phyloP scores from a whole-genome alignment of 257 asterid species.

The Nicotiana noctiflora region DNA sequence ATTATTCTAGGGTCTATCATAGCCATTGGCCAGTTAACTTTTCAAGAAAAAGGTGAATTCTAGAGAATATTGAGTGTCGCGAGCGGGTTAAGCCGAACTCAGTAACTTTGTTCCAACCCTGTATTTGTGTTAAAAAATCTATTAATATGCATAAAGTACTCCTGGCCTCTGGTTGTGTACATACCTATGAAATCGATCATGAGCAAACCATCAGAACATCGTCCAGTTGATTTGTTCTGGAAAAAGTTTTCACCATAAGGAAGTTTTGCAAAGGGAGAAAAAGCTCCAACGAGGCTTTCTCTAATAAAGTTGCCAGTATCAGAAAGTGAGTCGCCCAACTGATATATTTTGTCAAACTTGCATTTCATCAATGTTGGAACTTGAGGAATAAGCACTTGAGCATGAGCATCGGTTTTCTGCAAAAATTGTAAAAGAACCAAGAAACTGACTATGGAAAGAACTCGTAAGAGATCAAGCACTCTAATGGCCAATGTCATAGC shows the following conservation, averaged over 20 bases:
- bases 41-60: background rate
- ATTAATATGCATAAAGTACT: too few relatives aligned
- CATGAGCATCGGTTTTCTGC: background rate
- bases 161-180: too few relatives aligned
- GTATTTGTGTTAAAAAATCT: too few relatives aligned
- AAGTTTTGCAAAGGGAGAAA: constrained; percentile 14
- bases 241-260: constrained; percentile 18
- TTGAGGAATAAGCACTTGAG: background rate
- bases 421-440: background rate
- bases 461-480: background rate
- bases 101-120: too few relatives aligned
- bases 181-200: constrained; percentile 16
- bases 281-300: constrained; percentile 9
- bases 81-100: too few relatives aligned
- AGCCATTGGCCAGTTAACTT: too few relatives aligned
- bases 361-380: constrained; percentile 13
- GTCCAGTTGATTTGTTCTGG: constrained; percentile 11
- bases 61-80: background rate
- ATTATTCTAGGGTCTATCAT: too few relatives aligned
- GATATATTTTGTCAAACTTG: constrained; percentile 5
- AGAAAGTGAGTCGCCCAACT: background rate
- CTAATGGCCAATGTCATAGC: background rate
- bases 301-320: constrained; percentile 25
- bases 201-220: constrained; percentile 22
- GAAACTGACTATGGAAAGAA: background rate